Evolutionary conservation across 805 yeast genomes (phyloP).

Genomic region (Pichia scutulata): DNA sequence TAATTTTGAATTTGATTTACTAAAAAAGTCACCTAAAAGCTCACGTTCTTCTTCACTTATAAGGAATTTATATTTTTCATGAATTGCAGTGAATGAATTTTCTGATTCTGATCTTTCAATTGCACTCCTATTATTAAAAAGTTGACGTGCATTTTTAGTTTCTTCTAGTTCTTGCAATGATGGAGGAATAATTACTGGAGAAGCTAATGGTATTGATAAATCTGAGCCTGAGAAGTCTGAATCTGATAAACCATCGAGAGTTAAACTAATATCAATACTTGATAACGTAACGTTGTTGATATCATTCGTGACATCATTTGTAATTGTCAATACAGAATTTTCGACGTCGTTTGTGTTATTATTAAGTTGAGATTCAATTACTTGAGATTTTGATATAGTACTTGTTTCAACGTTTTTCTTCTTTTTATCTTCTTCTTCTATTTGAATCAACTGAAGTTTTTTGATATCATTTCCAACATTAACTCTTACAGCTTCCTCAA

Average conservation of each 20-base stretch:
- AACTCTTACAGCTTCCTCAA: constrained; percentile 29
- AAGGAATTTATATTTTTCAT: constrained; percentile 13
- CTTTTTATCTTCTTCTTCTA: constrained; percentile 1
- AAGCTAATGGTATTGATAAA: background rate
- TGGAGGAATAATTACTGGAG: constrained; percentile 6
- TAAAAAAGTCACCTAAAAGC: constrained; percentile 5
- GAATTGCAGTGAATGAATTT: constrained; percentile 12
- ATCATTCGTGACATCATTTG: background rate
- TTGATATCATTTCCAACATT: constrained; percentile 24
- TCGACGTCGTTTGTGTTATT: background rate
- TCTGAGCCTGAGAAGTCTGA: background rate
- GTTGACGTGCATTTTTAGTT: constrained; percentile 10
- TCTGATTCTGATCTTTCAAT: background rate
- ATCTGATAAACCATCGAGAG: background rate
- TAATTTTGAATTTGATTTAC: background rate
- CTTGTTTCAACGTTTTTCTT: background rate
- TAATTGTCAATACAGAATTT: background rate
- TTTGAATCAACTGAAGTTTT: constrained; percentile 13
- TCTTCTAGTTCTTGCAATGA: constrained; percentile 7
- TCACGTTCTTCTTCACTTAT: constrained; percentile 19
- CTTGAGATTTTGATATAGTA: background rate
- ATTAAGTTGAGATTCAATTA: background rate
- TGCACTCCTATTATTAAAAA: constrained; percentile 7
- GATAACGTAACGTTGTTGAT: background rate
- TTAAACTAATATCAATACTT: background rate